These are phyloP conservation scores for Diplogelasinospora grovesii DNA, from an alignment of 495 filamentous ascomycete species.

Conservation along the genomic window DNA sequence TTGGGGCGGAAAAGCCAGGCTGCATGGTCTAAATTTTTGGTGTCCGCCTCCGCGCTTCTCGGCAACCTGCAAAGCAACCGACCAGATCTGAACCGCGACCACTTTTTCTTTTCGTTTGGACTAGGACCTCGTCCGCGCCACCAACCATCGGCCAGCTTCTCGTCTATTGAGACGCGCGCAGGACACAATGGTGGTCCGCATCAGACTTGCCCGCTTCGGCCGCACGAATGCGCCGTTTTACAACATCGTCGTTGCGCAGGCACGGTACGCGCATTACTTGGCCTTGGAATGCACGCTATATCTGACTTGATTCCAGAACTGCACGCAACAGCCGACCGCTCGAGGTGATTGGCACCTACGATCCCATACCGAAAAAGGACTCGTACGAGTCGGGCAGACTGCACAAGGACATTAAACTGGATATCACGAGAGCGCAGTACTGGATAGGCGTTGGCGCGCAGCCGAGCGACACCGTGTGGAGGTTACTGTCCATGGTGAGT, in stretches of 20 bases:
- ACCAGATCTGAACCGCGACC: no score
- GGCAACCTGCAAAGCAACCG: no score
- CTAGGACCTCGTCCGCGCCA: no score
- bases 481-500: slow-evolving; percentile 77
- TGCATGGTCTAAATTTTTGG: no score
- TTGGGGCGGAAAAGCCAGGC: no score
- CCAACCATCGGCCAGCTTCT: no score
- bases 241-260: slow-evolving; percentile 94
- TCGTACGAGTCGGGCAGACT: slow-evolving; percentile 59
- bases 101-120: no score
- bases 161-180: no score
- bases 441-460: slow-evolving; percentile 97
- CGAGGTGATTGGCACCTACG: slow-evolving; percentile 93
- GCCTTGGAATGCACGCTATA: not conserved
- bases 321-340: slow-evolving; percentile 80
- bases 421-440: slow-evolving; percentile 75
- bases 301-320: slow-evolving; percentile 40
- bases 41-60: no score
- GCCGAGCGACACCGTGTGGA: slow-evolving; percentile 81
- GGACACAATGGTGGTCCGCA: slow-evolving; percentile 76
- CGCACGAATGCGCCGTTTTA: slow-evolving; percentile 80
- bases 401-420: slow-evolving; percentile 86
- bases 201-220: slow-evolving; percentile 91
- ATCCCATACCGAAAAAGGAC: slow-evolving; percentile 73
- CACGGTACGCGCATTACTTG: slow-evolving; percentile 62